Percentiles rank a stretch among this genome's conserved stretches.
These are phyloP conservation scores for Blumeria hordei DNA, from an alignment of 2,329 filamentous ascomycete species.

Conservation along the genomic window DNA sequence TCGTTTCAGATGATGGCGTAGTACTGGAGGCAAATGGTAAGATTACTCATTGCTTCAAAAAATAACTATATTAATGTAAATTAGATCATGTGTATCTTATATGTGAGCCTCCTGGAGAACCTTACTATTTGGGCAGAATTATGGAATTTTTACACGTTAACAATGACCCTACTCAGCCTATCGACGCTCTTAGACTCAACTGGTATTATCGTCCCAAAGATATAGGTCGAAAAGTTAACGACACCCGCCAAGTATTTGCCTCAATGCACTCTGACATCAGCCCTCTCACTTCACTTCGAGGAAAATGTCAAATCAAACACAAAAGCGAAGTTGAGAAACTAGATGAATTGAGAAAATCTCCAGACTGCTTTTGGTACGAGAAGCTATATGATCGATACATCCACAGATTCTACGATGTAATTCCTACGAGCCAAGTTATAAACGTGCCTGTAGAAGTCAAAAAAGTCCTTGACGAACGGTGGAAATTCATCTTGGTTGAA, in stretches of 20 bases:
- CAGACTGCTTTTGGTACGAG: constrained; percentile 88
- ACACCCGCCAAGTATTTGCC: constrained; percentile 76
- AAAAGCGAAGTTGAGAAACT: constrained; percentile 63
- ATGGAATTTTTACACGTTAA: constrained; percentile 89
- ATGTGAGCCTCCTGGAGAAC: constrained; percentile 90
- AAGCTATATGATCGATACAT: constrained; percentile 97
- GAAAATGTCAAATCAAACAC: constrained; percentile 80
- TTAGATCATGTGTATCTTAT: constrained; percentile 80
- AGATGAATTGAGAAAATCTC: constrained; percentile 60
- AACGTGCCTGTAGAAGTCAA: constrained; percentile 92
- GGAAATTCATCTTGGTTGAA: constrained; percentile 91
- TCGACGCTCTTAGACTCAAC: constrained; percentile 80
- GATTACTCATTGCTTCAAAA: constrained; percentile 13
- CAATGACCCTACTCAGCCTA: constrained; percentile 44
- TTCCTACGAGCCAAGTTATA: constrained; percentile 76
- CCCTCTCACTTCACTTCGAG: constrained; percentile 73
- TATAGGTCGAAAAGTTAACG: constrained; percentile 74
- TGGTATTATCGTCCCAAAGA: constrained; percentile 97
- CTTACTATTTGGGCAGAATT: constrained; percentile 89
- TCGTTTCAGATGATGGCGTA: constrained; percentile 81
- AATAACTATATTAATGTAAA: not conserved
- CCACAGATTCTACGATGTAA: constrained; percentile 90
- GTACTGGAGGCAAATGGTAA: constrained; percentile 65
- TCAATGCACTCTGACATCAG: constrained; percentile 98
- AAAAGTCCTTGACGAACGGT: constrained; percentile 82